Evolutionary conservation across 2,329 filamentous ascomycete species (phyloP), one percentile per base, ranked within the genome.

Genomic region (Trichophyton benhamiae): DNA sequence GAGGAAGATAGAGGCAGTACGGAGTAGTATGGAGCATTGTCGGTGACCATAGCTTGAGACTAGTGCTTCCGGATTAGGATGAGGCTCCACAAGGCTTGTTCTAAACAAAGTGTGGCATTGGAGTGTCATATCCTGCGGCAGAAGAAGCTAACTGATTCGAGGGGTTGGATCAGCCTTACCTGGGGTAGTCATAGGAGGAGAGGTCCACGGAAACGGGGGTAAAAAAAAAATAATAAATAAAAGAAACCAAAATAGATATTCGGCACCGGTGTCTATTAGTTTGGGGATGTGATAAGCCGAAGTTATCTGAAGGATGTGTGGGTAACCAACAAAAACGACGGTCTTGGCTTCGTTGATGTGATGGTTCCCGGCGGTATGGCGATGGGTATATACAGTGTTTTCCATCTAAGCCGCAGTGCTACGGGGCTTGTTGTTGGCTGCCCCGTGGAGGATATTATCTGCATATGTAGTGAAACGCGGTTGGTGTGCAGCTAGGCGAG

Each of bases 51-150:
- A 36, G 15, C 52, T 55, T 55, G 11, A 9, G 30, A 55, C 15
- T 55, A 55, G 52, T 36, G 6, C 52, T 55, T 55, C 52, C 52
- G 52, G 52, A 55, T 55, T 55, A 55, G 52, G 52, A 55, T 15
- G 2, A 33, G 52, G 27, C 52, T 27, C 15, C 52, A 7, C n/a
- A 20, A 55, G 25, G 52, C 52, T 55, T 55, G 52, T 55, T 15
- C 30, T 36, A 17, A 55, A 55, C 52, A 55, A 55, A 55, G 52
- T 55, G 52, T 55, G 48, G 52, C 27, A 55, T 55, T 55, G 52
- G 27, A n/a, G 52, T 55, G 15, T 55, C 52, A 55, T 11, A 55
- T 33, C 9, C 25, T 55, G 52, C 52, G 30, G 27, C 1, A 55
- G 30, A 20, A 20, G 25, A 15, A 55, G 15, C 30, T 55, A 36